Evolutionary conservation across 2,329 filamentous ascomycete species (phyloP), one percentile per base, ranked within the genome.

Genomic region (Endocalyx cinctus): DNA sequence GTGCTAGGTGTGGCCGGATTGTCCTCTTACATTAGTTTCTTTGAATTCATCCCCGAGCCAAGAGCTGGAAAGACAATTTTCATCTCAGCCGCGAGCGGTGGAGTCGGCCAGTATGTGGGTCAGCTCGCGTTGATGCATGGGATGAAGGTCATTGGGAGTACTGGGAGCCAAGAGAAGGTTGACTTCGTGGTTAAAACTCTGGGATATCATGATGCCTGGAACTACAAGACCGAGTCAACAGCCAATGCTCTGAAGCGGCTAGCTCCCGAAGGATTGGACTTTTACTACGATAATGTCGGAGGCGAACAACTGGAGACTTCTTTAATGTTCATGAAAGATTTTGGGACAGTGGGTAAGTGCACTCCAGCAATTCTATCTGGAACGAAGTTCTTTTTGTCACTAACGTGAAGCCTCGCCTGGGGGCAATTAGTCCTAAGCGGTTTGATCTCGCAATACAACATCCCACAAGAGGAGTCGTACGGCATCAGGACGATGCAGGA

Each of bases 51-150:
- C 26, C 82, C 80, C 7, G 61, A 78, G 64, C 82, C 83, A 16
- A 79, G 84, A 66, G 78, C 78, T 60, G 82, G 81, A 32, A 81
- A 87, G 60, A 89, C 84, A 25, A 87, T 94, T 52, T 87, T 90
- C 59, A 72, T 94, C 46, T 84, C 79, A 37, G 82, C 84, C 4
- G 87, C 87, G 0, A 82, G 81, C 4, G 87, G 87, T 18, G 86
- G 86, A 2, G 87, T 94, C 4, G 87, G 87, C 4, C 83, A 89
- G 59, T 57, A 92, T 6, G 87, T 92, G 13, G 87, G 87, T 5
- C 87, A 92, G 63, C 63, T 94, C 27, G 86, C 85, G 41, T 90
- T 90, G 72, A 77, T 80, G 41, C 81, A 89, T 59, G 87, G 87
- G 3, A 62, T 92, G 37, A 80, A 63, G 28, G 87, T 94, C 25